Base-by-base conservation (phyloP, 2,329 filamentous ascomycete species). In the Colletotrichum sp. region DNA sequence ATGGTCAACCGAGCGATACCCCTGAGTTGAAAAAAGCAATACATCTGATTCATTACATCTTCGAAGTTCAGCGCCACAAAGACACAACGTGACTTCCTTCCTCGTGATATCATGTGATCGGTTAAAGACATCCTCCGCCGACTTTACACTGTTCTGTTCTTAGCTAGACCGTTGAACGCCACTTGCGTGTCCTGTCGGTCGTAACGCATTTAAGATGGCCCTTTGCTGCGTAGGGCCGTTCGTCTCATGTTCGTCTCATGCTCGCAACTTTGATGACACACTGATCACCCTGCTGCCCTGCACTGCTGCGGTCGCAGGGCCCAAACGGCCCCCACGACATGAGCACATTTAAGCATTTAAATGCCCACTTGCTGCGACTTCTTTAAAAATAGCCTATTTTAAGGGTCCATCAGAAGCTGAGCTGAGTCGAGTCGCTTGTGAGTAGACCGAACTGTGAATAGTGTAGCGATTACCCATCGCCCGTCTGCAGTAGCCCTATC, bases 51-150 rank as follows among this genome's bases (percentile, higher is more conserved):
- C 44, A 2, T 21, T 49, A 21, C 18, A 21, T 21, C 18, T 12
- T 49, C n/a, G 0, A 18, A 49, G 1, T 49, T 49, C 44, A 49
- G 18, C 10, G n/a, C 10, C 44, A 49, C n/a, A 21, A 13, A 13
- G 0, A 3, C 18, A n/a, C 3, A 12, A 12, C 1, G 18, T 49
- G 39, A 49, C 44, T 49, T 7, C 1, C 6, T 21, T 21, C 26
- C 26, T 2, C 1, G 26, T 28, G 44, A 21, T 21, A 49, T 44
- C 9, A 1, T 49, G 3, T n/a, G 44, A 49, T 21, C 18, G 3
- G 44, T 1, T 0, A 7, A 3, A 49, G 44, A 49, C 44, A 49
- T 0, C 18, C 18, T 6, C 26, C 26, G 26, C 2, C 26, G 26
- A 2, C 26, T 28, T 49, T 21, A 21, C 44, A 0, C 9, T 2